Conservation (phyloP, 129 eudicot genomes). For the Deinandra increscens region DNA sequence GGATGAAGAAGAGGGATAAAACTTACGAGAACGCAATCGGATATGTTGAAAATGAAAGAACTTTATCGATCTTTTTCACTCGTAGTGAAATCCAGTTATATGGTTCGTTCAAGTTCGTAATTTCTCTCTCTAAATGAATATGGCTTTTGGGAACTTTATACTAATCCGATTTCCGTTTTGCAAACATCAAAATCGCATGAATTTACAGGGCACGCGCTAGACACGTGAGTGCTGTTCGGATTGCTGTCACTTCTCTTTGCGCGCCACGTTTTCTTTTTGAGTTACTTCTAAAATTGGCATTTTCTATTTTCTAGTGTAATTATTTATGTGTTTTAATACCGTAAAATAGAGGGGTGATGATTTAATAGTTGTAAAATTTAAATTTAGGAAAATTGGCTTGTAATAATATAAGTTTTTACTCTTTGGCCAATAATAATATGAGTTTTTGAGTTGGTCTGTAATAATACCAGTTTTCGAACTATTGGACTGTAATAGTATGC, state of each 20-base stretch:
- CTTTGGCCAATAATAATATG: no score
- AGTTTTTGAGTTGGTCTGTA: no score
- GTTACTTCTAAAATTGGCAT: no score
- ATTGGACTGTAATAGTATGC: no score
- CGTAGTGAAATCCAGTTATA: constrained; percentile 13
- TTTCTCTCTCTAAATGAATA: background rate
- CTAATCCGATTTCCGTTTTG: background rate
- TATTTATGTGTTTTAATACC: no score
- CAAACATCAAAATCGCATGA: background rate
- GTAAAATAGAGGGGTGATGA: no score
- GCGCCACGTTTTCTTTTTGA: constrained; percentile 30
- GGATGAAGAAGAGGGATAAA: constrained; percentile 30
- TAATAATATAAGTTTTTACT: no score
- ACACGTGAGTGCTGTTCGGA: constrained; percentile 16
- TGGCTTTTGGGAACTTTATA: constrained; percentile 25
- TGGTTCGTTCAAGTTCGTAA: constrained; percentile 1
- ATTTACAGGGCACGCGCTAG: background rate
- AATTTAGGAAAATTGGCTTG: no score
- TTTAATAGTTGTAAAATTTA: no score
- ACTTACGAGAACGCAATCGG: constrained; percentile 67
- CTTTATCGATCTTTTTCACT: background rate
- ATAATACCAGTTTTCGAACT: no score
- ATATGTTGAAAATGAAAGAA: constrained; percentile 24
- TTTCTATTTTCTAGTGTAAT: no score
- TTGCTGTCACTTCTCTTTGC: constrained; percentile 12